Evolutionary conservation across 352 stramenopile genomes (phyloP).

Genomic region (Phytophthora meadii): DNA sequence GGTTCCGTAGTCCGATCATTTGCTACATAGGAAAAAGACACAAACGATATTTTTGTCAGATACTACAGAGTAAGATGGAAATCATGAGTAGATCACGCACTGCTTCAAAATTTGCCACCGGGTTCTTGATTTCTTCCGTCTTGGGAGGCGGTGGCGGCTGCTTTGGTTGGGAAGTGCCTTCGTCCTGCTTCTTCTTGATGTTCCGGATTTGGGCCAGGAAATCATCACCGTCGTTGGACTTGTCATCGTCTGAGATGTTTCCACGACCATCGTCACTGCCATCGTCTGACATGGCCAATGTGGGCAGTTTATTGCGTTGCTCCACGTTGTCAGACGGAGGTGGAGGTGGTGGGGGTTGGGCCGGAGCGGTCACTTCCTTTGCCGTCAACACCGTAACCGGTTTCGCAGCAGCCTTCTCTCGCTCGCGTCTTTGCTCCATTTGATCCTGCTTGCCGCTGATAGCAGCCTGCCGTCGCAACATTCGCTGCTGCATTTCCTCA

Average conservation of each 20-base stretch:
- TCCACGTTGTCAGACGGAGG: slow-evolving; percentile 55
- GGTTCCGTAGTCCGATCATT: slow-evolving; percentile 84
- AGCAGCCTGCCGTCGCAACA: slow-evolving; percentile 75
- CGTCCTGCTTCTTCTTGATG: slow-evolving; percentile 85
- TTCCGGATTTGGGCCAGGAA: slow-evolving; percentile 83
- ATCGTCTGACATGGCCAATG: slow-evolving; percentile 85
- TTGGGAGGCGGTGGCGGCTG: slow-evolving; percentile 45
- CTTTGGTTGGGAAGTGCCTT: slow-evolving; percentile 39
- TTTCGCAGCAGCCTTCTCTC: slow-evolving; percentile 68
- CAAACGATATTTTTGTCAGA: slow-evolving; percentile 3
- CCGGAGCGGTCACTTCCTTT: slow-evolving; percentile 72
- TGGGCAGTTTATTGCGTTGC: slow-evolving; percentile 63
- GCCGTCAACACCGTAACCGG: slow-evolving; percentile 80
- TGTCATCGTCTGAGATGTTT: slow-evolving; percentile 53
- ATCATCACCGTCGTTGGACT: slow-evolving; percentile 83
- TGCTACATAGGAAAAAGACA: slow-evolving; percentile 53
- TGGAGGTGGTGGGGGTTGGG: slow-evolving; percentile 48
- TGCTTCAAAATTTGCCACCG: slow-evolving; percentile 71
- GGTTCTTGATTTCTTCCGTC: slow-evolving; percentile 58
- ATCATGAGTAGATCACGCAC: slow-evolving; percentile 23
- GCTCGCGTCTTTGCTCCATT: slow-evolving; percentile 81
- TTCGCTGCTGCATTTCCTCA: slow-evolving; percentile 85
- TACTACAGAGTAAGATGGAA: slow-evolving; percentile 2
- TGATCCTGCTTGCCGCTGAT: slow-evolving; percentile 88
- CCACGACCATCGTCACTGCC: slow-evolving; percentile 60